A percentile compares a stretch with the other conserved stretches of the same genome.
phyloP scores from a whole-genome alignment of 2,329 filamentous ascomycete genomes.

The Aspergillus pseudoterreus region DNA sequence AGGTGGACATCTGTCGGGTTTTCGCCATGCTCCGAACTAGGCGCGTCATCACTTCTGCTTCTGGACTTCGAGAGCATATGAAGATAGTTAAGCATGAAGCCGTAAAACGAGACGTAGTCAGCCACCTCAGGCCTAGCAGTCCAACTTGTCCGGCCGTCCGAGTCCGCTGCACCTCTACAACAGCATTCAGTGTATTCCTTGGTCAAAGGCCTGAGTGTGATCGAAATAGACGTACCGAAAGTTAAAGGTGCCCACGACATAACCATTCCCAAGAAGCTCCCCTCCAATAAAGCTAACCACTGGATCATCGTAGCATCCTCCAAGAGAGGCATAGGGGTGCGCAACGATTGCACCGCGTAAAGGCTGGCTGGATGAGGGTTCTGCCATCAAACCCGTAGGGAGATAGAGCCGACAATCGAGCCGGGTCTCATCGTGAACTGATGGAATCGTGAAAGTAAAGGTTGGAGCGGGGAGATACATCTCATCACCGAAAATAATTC shows the following conservation, averaged over 20 bases:
- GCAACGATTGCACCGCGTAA: conserved; percentile 65
- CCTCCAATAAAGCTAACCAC: conserved; percentile 65
- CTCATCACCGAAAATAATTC: neutral
- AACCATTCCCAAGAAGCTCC: conserved; percentile 66
- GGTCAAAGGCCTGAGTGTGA: neutral
- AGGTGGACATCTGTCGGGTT: conserved; percentile 29
- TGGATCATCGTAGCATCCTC: conserved; percentile 78
- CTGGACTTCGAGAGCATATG: conserved; percentile 46
- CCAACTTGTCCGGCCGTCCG: conserved; percentile 80
- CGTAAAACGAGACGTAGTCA: conserved; percentile 81
- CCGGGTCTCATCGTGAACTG: conserved; percentile 69
- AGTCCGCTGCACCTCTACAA: conserved; percentile 68
- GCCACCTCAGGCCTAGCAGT: conserved; percentile 73
- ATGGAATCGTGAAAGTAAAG: conserved; percentile 73
- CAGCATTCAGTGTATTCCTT: conserved; percentile 10
- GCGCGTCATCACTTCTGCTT: neutral
- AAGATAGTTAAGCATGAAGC: conserved; percentile 73
- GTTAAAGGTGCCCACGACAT: conserved; percentile 82
- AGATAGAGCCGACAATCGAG: conserved; percentile 85
- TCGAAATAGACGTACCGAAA: conserved; percentile 61
- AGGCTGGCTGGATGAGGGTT: conserved; percentile 24
- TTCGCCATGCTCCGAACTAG: too few species aligned
- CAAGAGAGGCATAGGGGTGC: conserved; percentile 86
- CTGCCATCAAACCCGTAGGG: conserved; percentile 40
- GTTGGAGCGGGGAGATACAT: conserved; percentile 34